Conservation (phyloP, 1,284 basidiomycete species). For the Omphalotus olearius region DNA sequence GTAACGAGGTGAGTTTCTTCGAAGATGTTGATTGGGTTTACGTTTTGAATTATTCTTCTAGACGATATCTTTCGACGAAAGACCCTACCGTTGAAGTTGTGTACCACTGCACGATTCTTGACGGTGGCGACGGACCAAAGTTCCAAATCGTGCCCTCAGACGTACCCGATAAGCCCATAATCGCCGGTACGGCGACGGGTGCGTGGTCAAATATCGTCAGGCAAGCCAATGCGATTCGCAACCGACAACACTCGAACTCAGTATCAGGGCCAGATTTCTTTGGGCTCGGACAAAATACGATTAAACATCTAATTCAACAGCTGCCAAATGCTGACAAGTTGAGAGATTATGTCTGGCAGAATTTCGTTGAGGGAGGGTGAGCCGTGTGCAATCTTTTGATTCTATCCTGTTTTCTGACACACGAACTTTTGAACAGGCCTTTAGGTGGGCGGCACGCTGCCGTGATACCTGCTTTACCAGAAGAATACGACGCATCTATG, state of each 20-base stretch:
- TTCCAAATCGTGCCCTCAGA: slow-evolving; percentile 76
- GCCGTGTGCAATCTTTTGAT: slow-evolving; percentile 27
- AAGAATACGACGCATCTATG: slow-evolving; percentile 54
- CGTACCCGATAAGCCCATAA: slow-evolving; percentile 59
- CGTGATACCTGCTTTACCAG: slow-evolving; percentile 70
- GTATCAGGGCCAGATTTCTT: slow-evolving; percentile 84
- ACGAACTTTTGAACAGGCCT: slow-evolving; percentile 36
- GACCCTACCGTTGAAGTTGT: slow-evolving; percentile 62
- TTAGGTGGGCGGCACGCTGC: slow-evolving; percentile 74
- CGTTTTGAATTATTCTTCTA: slow-evolving; percentile 25
- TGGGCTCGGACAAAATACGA: slow-evolving; percentile 77
- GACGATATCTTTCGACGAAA: slow-evolving; percentile 72
- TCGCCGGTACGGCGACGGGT: slow-evolving; percentile 78
- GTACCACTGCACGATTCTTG: slow-evolving; percentile 78
- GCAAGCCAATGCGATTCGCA: slow-evolving; percentile 71
- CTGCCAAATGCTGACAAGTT: slow-evolving; percentile 64
- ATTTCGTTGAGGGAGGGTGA: slow-evolving; percentile 77
- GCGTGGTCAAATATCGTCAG: slow-evolving; percentile 80
- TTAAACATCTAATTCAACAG: slow-evolving; percentile 81
- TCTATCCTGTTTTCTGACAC: slow-evolving; percentile 10
- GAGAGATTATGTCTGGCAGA: slow-evolving; percentile 76
- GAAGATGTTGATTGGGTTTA: slow-evolving; percentile 5
- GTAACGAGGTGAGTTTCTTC: slow-evolving; percentile 53
- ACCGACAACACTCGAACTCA: slow-evolving; percentile 75
- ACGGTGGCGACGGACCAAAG: slow-evolving; percentile 76